A percentile compares a stretch with the other conserved stretches of the same genome.
Conservation (phyloP, 345 rosid genomes). For the Eucalyptus brandiana region DNA sequence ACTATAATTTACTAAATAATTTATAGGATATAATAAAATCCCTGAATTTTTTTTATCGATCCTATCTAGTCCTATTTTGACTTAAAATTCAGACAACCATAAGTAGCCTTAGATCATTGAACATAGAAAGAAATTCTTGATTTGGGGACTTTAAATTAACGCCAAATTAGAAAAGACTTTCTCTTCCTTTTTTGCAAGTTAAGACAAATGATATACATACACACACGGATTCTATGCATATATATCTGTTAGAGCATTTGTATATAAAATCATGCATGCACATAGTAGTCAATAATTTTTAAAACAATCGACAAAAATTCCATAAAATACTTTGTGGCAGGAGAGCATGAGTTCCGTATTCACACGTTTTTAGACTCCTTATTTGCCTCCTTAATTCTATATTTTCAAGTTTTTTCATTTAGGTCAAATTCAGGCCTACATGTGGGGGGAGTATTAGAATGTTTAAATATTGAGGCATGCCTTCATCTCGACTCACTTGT, state of each 20-base stretch:
- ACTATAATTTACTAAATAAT: accelerated
- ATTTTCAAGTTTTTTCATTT: background rate
- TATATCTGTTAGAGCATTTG: background rate
- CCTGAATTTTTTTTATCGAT: too few species aligned
- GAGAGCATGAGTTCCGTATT: background rate
- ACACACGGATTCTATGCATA: background rate
- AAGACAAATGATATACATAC: background rate
- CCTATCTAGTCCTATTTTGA: accelerated
- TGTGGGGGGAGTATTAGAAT: background rate
- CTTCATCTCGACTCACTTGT: background rate
- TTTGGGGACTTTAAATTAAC: background rate
- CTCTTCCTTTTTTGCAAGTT: background rate
- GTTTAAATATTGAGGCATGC: background rate
- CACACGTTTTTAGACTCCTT: background rate
- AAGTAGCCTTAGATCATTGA: background rate
- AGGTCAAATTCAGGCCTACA: background rate
- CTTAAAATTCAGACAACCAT: too few species aligned
- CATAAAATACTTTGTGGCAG: background rate
- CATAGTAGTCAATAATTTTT: background rate
- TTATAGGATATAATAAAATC: too few species aligned
- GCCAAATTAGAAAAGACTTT: background rate
- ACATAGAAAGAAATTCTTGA: background rate
- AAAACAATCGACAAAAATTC: background rate
- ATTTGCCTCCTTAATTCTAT: background rate
- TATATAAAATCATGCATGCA: background rate